Conservation (phyloP, 495 filamentous ascomycete species). For the Hypoxylon perforatum region DNA sequence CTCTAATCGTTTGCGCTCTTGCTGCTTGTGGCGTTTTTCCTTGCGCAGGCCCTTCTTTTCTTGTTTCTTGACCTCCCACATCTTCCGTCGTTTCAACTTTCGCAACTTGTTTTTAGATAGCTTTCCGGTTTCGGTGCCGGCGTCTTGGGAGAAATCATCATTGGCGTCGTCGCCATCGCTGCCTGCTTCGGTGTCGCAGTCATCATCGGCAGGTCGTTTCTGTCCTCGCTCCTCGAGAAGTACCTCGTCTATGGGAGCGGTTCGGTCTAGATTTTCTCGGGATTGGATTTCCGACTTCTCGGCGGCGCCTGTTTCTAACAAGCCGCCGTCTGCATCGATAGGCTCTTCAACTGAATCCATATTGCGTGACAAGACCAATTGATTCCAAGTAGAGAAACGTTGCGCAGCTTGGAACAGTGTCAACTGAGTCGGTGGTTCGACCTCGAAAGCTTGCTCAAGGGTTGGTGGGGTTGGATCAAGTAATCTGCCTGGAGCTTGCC, state of each 20-base stretch:
- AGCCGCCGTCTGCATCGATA: not conserved
- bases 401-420: not conserved
- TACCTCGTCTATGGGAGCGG: not conserved
- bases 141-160: conserved; percentile 6
- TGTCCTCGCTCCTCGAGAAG: conserved; percentile 5
- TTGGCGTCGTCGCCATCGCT: not conserved
- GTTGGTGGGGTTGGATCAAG: too few relatives aligned
- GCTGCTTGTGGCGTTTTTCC: conserved; percentile 74
- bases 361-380: not conserved
- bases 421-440: not conserved
- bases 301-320: not conserved
- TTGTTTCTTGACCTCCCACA: conserved; percentile 75
- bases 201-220: conserved; percentile 22
- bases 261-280: not conserved
- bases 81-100: conserved; percentile 71
- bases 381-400: not conserved
- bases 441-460: too few relatives aligned
- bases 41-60: conserved; percentile 77
- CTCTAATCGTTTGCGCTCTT: conserved; percentile 64
- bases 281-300: conserved; percentile 6
- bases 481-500: too few relatives aligned
- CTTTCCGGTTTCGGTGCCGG: conserved; percentile 18
- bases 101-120: conserved; percentile 87
- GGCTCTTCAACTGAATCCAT: conserved; percentile 2
- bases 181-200: conserved; percentile 3